Percentiles rank a stretch among this genome's conserved stretches.
Evolutionary conservation across 2,329 filamentous ascomycete genomes (phyloP).

Genomic region (Stromatinia cepivora): DNA sequence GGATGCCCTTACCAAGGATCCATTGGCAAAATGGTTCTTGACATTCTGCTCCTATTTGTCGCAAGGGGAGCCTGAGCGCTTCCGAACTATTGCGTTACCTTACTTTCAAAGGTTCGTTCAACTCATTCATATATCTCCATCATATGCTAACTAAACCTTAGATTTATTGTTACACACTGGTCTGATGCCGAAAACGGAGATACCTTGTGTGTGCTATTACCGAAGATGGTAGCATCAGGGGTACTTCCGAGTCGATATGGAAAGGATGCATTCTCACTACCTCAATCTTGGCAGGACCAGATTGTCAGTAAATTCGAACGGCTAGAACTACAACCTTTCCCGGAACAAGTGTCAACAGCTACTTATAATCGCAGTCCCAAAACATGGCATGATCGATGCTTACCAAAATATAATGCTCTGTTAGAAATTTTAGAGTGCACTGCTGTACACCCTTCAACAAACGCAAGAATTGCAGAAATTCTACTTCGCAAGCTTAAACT

Average conservation of each 20-base stretch:
- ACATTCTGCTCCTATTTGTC: slow-evolving; percentile 82
- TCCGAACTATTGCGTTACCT: slow-evolving; percentile 74
- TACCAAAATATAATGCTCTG: slow-evolving; percentile 68
- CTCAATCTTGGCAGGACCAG: slow-evolving; percentile 70
- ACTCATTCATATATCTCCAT: neutral
- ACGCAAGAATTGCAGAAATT: slow-evolving; percentile 64
- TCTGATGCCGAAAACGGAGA: slow-evolving; percentile 64
- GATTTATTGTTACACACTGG: slow-evolving; percentile 77
- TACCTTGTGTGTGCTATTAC: slow-evolving; percentile 67
- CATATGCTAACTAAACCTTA: slow-evolving; percentile 42
- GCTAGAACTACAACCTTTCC: slow-evolving; percentile 63
- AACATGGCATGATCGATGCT: slow-evolving; percentile 61
- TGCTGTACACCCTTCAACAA: slow-evolving; percentile 64
- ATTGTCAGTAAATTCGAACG: slow-evolving; percentile 69
- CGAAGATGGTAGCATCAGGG: slow-evolving; percentile 59
- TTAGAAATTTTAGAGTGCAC: slow-evolving; percentile 63
- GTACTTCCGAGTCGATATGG: slow-evolving; percentile 56
- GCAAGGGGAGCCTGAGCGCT: slow-evolving; percentile 70
- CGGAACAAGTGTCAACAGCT: slow-evolving; percentile 56
- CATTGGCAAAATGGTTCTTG: slow-evolving; percentile 72
- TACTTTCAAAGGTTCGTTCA: slow-evolving; percentile 70
- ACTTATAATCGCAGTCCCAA: slow-evolving; percentile 60
- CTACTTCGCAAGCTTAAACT: slow-evolving; percentile 66
- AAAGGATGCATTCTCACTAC: slow-evolving; percentile 56
- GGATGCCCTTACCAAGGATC: slow-evolving; percentile 63